These are phyloP conservation scores for Urostyla sp. DNA, from an alignment of 73 alveolate genomes.

Conservation along the genomic window DNA sequence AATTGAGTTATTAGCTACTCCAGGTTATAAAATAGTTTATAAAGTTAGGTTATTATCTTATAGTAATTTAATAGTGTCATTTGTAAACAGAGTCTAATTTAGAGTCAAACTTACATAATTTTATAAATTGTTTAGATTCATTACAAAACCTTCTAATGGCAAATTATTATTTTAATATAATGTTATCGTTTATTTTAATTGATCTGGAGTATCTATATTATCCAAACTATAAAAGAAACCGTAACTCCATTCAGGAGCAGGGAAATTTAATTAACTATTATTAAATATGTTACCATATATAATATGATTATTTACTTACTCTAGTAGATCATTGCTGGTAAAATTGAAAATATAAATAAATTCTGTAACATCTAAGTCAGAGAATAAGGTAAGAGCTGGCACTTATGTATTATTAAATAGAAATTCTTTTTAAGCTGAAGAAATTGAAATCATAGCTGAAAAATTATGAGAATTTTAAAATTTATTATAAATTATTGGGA, in stretches of 20 bases:
- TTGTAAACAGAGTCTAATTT: neutral
- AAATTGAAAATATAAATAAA: neutral
- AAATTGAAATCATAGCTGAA: neutral
- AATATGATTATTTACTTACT: conserved; percentile 6
- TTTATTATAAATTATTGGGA: conserved; percentile 9
- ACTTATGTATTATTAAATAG: neutral
- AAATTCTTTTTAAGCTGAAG: conserved; percentile 12
- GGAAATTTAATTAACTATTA: neutral
- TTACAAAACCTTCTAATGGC: conserved; percentile 26
- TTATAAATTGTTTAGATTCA: conserved; percentile 3
- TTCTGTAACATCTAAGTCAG: neutral
- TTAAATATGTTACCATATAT: neutral
- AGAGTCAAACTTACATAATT: conserved; percentile 1
- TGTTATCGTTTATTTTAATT: neutral
- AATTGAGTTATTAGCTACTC: neutral
- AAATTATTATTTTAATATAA: neutral
- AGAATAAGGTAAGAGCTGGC: conserved; percentile 8
- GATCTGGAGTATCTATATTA: neutral
- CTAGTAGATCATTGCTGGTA: neutral
- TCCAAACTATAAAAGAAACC: neutral
- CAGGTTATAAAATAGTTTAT: neutral
- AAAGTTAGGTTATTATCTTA: neutral
- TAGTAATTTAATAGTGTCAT: too few species aligned
- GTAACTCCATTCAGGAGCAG: conserved; percentile 12
- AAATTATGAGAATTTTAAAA: neutral